Evolutionary conservation across 345 rosid genomes (phyloP), one percentile per base, ranked within the genome.

Genomic region (Eutrema japonicum): DNA sequence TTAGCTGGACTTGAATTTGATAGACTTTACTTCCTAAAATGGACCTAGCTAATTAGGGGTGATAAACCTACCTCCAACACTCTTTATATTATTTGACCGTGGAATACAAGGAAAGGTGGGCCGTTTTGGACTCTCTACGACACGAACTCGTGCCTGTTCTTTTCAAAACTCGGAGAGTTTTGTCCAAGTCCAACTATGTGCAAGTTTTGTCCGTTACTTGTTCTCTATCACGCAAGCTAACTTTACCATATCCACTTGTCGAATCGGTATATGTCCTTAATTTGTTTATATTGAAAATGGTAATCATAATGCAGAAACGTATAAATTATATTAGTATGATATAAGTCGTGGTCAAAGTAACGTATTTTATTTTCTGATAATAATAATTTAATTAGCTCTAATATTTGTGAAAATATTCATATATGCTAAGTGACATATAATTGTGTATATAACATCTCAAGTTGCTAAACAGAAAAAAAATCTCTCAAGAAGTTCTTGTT

Each of bases 141-240:
- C 13, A 66, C 38, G 52, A 67, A 74, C 78, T 67, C 68, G 63
- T 67, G 68, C 62, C 40, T 67, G 62, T 74, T 67, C 62, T 50
- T 75, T n/a, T 75, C 62, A 59, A 22, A 41, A 50, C 55, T 35
- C 13, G 26, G 26, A 22, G 26, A 22, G 26, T 22, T 22, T 22
- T 22, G 26, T 22, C 49, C 56, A 54, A 35, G 26, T 22, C 49
- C 56, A 54, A 35, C 64, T 27, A 73, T 72, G 47, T 38, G 29
- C 52, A 66, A 66, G 67, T 48, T 74, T 74, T 57, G 68, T 58
- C 78, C 61, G 46, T 58, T 58, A 57, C 78, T 65, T 57, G 57
- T 40, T 49, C 18, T 58, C 46, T 10, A 30, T 74, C 67, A 74
- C 72, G 67, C 78, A 74, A 74, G 2, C 37, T 33, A 48, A 18